Conservation (phyloP, 139 green algal species). For the Auxenochlorella protothecoides region DNA sequence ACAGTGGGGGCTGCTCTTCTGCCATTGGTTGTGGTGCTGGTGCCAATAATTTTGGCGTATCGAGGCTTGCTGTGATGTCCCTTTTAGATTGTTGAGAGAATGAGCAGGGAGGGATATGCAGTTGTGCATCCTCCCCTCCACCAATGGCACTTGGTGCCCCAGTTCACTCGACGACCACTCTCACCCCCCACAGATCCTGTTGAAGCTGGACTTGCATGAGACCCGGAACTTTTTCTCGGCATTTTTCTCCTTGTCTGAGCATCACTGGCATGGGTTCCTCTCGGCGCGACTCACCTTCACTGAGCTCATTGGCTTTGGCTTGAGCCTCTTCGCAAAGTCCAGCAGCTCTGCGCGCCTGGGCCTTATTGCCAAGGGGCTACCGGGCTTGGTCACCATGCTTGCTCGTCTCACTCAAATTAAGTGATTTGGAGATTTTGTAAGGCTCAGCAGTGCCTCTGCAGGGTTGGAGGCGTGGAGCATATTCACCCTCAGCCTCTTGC, state of each 20-base stretch:
- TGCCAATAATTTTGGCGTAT: too few relatives aligned
- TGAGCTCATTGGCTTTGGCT: constrained; percentile 76
- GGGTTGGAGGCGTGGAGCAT: too few relatives aligned
- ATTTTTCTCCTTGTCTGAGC: constrained; percentile 86
- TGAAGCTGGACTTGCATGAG: constrained; percentile 69
- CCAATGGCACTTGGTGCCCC: too few relatives aligned
- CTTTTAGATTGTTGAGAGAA: too few relatives aligned
- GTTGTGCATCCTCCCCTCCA: too few relatives aligned
- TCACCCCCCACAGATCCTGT: constrained; percentile 37
- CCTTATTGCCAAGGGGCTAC: constrained; percentile 58
- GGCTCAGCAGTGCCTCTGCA: too few relatives aligned
- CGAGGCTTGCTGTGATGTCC: too few relatives aligned
- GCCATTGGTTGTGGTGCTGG: too few relatives aligned
- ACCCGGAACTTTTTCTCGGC: constrained; percentile 91
- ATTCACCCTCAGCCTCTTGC: too few relatives aligned
- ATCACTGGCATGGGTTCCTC: constrained; percentile 94
- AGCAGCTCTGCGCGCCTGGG: constrained; percentile 53
- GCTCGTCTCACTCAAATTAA: constrained; percentile 22
- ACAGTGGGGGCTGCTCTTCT: too few relatives aligned
- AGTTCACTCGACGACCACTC: too few relatives aligned
- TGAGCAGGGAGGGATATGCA: too few relatives aligned
- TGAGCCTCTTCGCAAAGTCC: constrained; percentile 69
- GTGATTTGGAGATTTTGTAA: background rate
- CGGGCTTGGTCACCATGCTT: constrained; percentile 60
- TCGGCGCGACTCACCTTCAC: constrained; percentile 68